Evolutionary conservation across 2,329 filamentous ascomycete species (phyloP).

Genomic region (Pleurostoma richardsiae): DNA sequence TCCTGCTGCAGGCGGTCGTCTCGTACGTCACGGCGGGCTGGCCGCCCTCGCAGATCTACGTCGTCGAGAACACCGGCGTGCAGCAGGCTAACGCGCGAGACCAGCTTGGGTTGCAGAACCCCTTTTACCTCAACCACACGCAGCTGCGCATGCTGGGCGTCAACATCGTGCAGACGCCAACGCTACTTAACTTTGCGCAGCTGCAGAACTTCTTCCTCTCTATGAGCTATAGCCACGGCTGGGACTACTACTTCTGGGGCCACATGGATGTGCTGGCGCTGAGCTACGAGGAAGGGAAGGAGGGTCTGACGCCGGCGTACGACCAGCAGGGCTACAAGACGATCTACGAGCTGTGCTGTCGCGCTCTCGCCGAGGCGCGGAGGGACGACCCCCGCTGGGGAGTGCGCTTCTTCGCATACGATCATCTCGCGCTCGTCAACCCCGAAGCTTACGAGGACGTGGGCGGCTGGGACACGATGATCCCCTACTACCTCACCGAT

Average conservation of each 20-base stretch:
- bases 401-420: conserved; percentile 52
- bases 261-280: conserved; percentile 47
- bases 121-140: conserved; percentile 50
- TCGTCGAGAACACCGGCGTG: conserved; percentile 55
- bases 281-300: conserved; percentile 33
- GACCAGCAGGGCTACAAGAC: conserved; percentile 30
- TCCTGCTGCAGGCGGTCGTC: conserved; percentile 50
- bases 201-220: conserved; percentile 48
- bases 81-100: conserved; percentile 46
- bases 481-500: conserved; percentile 54
- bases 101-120: conserved; percentile 46
- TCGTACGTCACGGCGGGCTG: conserved; percentile 55
- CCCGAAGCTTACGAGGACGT: conserved; percentile 43
- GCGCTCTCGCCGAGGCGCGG: conserved; percentile 25
- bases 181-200: conserved; percentile 46
- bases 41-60: conserved; percentile 50
- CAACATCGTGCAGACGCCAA: conserved; percentile 41
- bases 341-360: conserved; percentile 32
- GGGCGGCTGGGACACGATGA: conserved; percentile 51
- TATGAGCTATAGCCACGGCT: conserved; percentile 34
- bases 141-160: conserved; percentile 41
- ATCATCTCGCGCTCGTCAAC: conserved; percentile 53
- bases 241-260: conserved; percentile 46
- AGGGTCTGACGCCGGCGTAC: conserved; percentile 21
- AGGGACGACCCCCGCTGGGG: conserved; percentile 37